These are phyloP conservation scores for Gossypium longicalyx DNA, from an alignment of 345 rosid species.

Conservation along the genomic window DNA sequence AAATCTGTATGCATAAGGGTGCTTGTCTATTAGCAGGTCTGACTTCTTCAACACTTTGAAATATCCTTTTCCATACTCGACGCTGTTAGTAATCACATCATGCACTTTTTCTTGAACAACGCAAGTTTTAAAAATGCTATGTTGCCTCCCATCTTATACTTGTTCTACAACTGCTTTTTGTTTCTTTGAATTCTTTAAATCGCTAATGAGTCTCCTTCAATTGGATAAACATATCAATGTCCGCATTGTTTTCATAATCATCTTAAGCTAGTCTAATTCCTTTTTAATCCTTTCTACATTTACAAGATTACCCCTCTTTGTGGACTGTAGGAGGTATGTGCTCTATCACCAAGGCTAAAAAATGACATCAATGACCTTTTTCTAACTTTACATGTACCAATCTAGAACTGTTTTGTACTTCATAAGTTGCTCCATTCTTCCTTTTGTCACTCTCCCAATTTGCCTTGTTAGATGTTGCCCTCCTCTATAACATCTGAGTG, in stretches of 20 bases:
- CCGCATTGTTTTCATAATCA: background rate
- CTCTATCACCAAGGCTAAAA: background rate
- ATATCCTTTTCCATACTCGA: background rate
- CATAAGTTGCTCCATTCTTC: slow-evolving; percentile 8
- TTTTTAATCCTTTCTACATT: background rate
- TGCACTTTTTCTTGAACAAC: background rate
- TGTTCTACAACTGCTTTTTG: background rate
- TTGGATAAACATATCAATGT: background rate
- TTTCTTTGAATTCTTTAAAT: background rate
- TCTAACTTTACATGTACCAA: background rate
- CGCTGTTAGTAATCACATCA: background rate
- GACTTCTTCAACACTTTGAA: background rate
- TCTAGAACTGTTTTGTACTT: background rate
- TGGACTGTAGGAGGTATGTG: background rate
- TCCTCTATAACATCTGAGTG: background rate
- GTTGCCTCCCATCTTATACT: background rate
- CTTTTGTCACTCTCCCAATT: background rate
- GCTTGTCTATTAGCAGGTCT: background rate
- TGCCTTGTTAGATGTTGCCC: background rate
- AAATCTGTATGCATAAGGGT: background rate
- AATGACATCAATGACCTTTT: background rate
- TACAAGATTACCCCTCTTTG: background rate
- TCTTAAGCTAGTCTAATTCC: background rate
- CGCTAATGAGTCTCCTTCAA: background rate
- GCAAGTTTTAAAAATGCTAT: background rate